Conservation (phyloP, 768 basidiomycete genomes). For the Calocera cornea region DNA sequence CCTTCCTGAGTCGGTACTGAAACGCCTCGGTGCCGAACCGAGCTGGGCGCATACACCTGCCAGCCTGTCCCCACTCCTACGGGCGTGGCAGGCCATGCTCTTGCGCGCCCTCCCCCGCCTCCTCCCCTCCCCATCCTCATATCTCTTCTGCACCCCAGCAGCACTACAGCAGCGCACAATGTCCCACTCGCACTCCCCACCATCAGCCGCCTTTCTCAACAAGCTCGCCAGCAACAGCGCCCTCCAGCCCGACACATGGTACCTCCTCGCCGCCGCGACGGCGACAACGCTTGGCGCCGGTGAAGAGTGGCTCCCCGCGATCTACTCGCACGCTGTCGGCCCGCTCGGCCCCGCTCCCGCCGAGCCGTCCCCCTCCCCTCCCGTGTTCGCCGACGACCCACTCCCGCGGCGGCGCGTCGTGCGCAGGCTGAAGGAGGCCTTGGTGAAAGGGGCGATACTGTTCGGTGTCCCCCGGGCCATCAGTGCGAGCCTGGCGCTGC, state of each 20-base stretch:
- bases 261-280: neutral
- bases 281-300: neutral
- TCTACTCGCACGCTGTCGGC: neutral
- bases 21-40: no score
- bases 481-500: neutral
- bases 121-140: neutral
- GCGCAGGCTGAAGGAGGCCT: neutral
- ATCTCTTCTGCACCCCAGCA: neutral
- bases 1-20: no score
- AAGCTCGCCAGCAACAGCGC: neutral
- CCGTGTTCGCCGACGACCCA: constrained; percentile 33
- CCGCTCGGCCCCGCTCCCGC: neutral
- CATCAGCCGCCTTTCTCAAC: neutral
- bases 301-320: neutral
- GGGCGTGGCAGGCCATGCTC: no score
- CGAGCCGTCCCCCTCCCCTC: constrained; percentile 18
- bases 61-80: no score
- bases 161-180: neutral
- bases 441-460: constrained; percentile 5
- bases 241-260: neutral
- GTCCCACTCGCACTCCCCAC: constrained; percentile 2
- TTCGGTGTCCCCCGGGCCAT: constrained; percentile 4
- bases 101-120: no score
- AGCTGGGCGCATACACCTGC: no score
- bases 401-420: constrained; percentile 17